Percentiles rank a stretch among this genome's conserved stretches.
Evolutionary conservation across 148 eudicot species (phyloP).

Genomic region (Rhododendron kiyosumense): DNA sequence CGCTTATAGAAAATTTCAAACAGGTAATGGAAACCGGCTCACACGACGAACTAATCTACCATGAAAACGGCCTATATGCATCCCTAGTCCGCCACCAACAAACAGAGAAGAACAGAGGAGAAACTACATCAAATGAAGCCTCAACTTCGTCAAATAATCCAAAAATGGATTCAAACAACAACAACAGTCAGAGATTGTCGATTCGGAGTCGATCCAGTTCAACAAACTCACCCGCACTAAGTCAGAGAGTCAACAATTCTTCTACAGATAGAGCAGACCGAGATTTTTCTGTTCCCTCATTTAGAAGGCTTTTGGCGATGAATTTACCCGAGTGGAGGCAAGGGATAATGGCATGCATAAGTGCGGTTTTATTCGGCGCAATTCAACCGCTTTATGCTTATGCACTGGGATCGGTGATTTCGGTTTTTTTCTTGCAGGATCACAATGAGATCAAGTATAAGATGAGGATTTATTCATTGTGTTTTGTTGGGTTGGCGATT

Average conservation of each 20-base stretch:
- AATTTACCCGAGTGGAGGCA: neutral
- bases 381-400: neutral
- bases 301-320: neutral
- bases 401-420: neutral
- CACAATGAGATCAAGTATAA: neutral
- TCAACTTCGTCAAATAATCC: neutral
- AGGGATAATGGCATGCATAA: neutral
- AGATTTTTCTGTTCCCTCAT: neutral
- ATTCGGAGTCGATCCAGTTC: neutral
- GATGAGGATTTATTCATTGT: neutral
- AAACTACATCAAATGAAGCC: neutral
- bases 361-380: neutral
- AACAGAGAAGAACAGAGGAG: neutral
- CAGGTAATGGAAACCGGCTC: neutral
- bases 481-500: neutral
- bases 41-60: neutral
- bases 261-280: neutral
- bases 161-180: neutral
- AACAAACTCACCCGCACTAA: neutral
- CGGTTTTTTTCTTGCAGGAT: neutral
- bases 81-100: neutral
- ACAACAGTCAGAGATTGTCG: neutral
- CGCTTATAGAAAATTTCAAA: neutral
- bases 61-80: neutral
- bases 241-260: neutral